Conservation (phyloP, 179 eudicot species). For the Beta lomatogona region DNA sequence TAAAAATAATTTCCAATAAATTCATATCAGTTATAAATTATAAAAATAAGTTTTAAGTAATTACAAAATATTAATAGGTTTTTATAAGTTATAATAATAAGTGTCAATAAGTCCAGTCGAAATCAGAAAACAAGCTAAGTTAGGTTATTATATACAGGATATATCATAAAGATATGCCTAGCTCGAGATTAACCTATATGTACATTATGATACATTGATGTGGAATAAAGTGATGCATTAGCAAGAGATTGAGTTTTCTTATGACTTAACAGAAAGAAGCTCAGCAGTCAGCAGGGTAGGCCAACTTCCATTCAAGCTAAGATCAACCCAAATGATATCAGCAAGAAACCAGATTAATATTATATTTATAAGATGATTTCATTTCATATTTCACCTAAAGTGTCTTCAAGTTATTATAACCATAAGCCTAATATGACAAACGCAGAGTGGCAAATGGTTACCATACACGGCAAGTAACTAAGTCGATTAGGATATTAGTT, state of each 20-base stretch:
- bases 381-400: constrained; percentile 3
- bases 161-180: too few relatives aligned
- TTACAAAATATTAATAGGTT: too few relatives aligned
- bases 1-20: too few relatives aligned
- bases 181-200: not conserved
- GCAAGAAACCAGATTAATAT: not conserved
- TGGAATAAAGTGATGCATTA: not conserved
- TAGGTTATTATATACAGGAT: too few relatives aligned
- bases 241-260: not conserved
- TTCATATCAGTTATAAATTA: too few relatives aligned
- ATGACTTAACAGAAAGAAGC: constrained; percentile 17
- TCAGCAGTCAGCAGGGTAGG: not conserved
- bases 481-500: not conserved
- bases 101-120: too few relatives aligned
- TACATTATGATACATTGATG: not conserved
- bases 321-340: not conserved
- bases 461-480: constrained; percentile 10
- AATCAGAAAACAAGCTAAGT: too few relatives aligned
- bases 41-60: too few relatives aligned
- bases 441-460: not conserved
- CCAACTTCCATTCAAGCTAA: not conserved
- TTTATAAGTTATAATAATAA: too few relatives aligned
- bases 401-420: not conserved
- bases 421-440: too few relatives aligned
- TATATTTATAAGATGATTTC: not conserved